These are phyloP conservation scores for Komagataella pastoris DNA, from an alignment of 805 yeast genomes.

Conservation along the genomic window DNA sequence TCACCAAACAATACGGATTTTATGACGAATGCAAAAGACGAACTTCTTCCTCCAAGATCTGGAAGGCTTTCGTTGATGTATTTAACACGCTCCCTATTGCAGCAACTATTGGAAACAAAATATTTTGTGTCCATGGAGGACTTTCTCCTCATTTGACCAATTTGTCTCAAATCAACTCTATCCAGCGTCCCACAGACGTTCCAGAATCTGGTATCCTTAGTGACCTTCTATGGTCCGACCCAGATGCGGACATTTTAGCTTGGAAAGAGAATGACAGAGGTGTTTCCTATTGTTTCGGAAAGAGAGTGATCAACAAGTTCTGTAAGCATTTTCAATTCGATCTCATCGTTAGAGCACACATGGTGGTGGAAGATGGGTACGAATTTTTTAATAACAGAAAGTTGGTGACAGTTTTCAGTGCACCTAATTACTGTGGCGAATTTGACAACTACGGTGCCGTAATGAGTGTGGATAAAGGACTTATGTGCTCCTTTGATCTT, in stretches of 20 bases:
- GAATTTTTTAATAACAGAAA: constrained; percentile 67
- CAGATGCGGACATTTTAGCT: constrained; percentile 40
- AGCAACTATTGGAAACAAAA: constrained; percentile 45
- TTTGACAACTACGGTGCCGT: constrained; percentile 73
- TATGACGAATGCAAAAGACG: constrained; percentile 50
- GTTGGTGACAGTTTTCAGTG: constrained; percentile 68
- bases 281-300: constrained; percentile 67
- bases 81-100: constrained; percentile 48
- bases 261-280: constrained; percentile 83
- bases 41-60: constrained; percentile 23
- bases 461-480: constrained; percentile 54
- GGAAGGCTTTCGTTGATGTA: constrained; percentile 42
- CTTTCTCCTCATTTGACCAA: constrained; percentile 58
- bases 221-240: constrained; percentile 77
- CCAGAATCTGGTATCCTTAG: constrained; percentile 72
- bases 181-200: constrained; percentile 71
- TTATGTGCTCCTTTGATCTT: constrained; percentile 62
- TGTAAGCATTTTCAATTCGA: constrained; percentile 58
- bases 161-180: constrained; percentile 55
- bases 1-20: constrained; percentile 46
- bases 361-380: constrained; percentile 86
- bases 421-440: constrained; percentile 79
- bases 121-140: constrained; percentile 58
- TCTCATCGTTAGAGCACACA: constrained; percentile 70
- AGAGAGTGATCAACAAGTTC: constrained; percentile 59